A percentile compares a stretch with the other conserved stretches of the same genome.
phyloP scores from a whole-genome alignment of 2,329 filamentous ascomycete species.

The Madurella mycetomatis region DNA sequence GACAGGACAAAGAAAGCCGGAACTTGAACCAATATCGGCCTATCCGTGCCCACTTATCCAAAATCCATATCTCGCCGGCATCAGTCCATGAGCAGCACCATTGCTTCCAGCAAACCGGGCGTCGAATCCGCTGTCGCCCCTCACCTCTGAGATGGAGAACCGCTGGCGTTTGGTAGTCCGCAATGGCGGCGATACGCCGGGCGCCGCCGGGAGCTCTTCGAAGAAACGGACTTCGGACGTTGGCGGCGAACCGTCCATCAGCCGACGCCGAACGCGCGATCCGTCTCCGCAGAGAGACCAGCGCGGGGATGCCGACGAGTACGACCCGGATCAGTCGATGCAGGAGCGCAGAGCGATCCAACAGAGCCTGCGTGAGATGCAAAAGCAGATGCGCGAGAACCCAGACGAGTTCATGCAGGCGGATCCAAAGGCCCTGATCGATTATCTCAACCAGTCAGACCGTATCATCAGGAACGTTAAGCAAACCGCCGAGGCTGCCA shows the following conservation, averaged over 20 bases:
- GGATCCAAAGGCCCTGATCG: conserved; percentile 59
- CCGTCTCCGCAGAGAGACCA: conserved; percentile 27
- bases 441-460: conserved; percentile 64
- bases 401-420: conserved; percentile 65
- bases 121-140: conserved; percentile 2
- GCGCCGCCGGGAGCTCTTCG: neutral
- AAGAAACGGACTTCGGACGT: conserved; percentile 22
- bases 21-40: neutral
- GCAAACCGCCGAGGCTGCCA: conserved; percentile 84
- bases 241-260: conserved; percentile 17
- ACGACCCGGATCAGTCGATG: conserved; percentile 78
- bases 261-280: conserved; percentile 22
- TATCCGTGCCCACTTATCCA: neutral
- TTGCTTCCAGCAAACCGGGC: neutral
- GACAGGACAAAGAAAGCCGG: neutral
- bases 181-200: neutral
- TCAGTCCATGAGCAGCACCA: neutral
- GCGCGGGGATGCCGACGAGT: conserved; percentile 43
- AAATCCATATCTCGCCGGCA: neutral
- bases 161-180: conserved; percentile 17
- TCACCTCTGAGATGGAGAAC: conserved; percentile 15
- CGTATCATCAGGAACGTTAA: conserved; percentile 63
- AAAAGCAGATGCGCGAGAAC: conserved; percentile 50
- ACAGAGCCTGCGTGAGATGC: conserved; percentile 64
- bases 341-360: conserved; percentile 69